Evolutionary conservation across 257 asterid genomes (phyloP).

Genomic region (Solanum etuberosum): DNA sequence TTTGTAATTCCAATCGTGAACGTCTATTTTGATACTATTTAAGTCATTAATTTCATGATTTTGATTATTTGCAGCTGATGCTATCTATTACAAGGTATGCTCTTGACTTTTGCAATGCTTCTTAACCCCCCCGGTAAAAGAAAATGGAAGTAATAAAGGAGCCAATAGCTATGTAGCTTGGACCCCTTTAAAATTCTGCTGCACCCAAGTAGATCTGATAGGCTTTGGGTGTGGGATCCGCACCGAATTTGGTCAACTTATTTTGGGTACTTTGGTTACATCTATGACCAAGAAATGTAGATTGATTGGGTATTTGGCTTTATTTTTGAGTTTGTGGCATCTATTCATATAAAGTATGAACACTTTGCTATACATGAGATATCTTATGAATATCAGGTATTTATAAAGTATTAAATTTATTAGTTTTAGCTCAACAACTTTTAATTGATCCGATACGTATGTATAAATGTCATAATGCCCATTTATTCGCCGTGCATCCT

Average conservation of each 20-base stretch:
- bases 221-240: not conserved
- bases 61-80: conserved; percentile 46
- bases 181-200: not conserved
- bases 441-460: not conserved
- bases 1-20: not conserved
- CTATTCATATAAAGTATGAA: not conserved
- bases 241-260: not conserved
- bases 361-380: not conserved
- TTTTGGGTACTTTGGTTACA: not conserved
- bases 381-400: not conserved
- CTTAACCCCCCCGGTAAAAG: not conserved
- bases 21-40: not conserved
- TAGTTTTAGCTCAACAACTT: not conserved
- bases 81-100: conserved; percentile 71
- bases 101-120: not conserved
- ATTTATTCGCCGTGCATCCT: not conserved
- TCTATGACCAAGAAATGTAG: not conserved
- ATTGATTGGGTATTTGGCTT: not conserved
- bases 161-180: not conserved
- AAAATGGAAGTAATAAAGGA: not conserved
- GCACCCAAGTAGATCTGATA: not conserved
- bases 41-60: not conserved
- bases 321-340: not conserved
- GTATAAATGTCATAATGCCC: not conserved
- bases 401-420: not conserved